Conservation (phyloP, 495 filamentous ascomycete genomes). For the Neurospora discreta region DNA sequence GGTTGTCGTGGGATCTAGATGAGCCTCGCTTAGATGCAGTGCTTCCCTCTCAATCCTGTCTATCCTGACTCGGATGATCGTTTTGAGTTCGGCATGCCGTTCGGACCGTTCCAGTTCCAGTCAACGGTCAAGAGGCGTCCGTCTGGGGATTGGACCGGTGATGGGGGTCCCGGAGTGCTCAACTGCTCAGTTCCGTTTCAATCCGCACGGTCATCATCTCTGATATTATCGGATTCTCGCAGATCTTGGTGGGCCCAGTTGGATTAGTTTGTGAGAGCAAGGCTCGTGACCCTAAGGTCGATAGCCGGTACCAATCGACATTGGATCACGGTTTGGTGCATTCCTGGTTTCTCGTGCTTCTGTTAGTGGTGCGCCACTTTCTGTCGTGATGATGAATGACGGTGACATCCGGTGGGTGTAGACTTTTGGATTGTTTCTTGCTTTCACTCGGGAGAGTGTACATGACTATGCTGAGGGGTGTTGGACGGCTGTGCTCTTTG, state of each 20-base stretch:
- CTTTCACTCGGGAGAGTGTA: fast-evolving
- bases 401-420: neutral
- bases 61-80: neutral
- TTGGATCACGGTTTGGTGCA: neutral
- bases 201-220: neutral
- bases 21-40: neutral
- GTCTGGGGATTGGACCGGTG: neutral
- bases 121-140: too few relatives aligned
- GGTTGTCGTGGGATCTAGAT: neutral
- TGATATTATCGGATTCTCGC: neutral
- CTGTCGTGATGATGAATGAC: neutral
- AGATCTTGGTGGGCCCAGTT: too few relatives aligned
- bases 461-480: neutral
- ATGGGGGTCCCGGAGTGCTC: neutral
- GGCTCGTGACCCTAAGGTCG: neutral
- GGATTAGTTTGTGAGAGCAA: neutral
- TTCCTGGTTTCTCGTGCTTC: neutral
- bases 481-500: too few relatives aligned
- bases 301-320: neutral
- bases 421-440: fast-evolving
- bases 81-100: neutral
- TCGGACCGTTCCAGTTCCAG: too few relatives aligned
- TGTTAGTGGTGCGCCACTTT: neutral
- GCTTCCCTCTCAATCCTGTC: too few relatives aligned
- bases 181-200: too few relatives aligned